A percentile compares a stretch with the other conserved stretches of the same genome.
Evolutionary conservation across 192 early-diverging fungal genomes (phyloP).

Genomic region (Jimgerdemannia lactiflua): DNA sequence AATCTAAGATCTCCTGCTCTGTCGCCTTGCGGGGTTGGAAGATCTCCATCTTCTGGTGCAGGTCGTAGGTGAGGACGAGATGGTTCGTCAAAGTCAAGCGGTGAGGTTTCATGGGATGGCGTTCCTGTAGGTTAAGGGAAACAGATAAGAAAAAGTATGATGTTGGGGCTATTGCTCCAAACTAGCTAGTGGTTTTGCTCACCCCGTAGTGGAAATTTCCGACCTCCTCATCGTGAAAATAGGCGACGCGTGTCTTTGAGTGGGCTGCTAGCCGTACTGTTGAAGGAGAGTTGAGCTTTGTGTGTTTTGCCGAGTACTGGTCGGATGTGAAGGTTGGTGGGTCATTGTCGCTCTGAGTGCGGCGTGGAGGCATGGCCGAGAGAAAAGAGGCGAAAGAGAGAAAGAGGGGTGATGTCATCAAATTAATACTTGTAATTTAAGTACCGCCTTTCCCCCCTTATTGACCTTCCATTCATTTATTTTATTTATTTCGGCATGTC

Average conservation of each 20-base stretch:
- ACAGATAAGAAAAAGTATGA: slow-evolving; percentile 2
- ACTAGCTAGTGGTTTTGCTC: slow-evolving; percentile 3
- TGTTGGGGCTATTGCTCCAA: neutral
- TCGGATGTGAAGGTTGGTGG: slow-evolving; percentile 25
- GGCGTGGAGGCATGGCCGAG: neutral
- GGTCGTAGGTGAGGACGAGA: slow-evolving; percentile 87
- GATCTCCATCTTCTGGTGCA: slow-evolving; percentile 89
- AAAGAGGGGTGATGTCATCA: no score
- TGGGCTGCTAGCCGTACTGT: slow-evolving; percentile 38
- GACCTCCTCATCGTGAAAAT: slow-evolving; percentile 74
- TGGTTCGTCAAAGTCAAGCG: slow-evolving; percentile 93
- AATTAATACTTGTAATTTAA: no score
- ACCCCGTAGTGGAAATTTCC: slow-evolving; percentile 83
- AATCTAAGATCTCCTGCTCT: slow-evolving; percentile 86
- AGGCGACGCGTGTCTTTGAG: slow-evolving; percentile 63
- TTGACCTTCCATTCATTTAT: no score
- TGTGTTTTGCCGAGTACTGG: slow-evolving; percentile 13
- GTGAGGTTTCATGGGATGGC: slow-evolving; percentile 91
- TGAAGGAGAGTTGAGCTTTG: slow-evolving; percentile 15
- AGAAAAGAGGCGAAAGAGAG: no score
- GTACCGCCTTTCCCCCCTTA: no score
- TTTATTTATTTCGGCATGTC: neutral
- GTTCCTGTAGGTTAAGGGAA: slow-evolving; percentile 31
- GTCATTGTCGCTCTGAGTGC: slow-evolving; percentile 20
- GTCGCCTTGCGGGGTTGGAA: slow-evolving; percentile 85